These are phyloP conservation scores for Sequoia sempervirens DNA, from an alignment of 75 land plant species.

Conservation along the genomic window DNA sequence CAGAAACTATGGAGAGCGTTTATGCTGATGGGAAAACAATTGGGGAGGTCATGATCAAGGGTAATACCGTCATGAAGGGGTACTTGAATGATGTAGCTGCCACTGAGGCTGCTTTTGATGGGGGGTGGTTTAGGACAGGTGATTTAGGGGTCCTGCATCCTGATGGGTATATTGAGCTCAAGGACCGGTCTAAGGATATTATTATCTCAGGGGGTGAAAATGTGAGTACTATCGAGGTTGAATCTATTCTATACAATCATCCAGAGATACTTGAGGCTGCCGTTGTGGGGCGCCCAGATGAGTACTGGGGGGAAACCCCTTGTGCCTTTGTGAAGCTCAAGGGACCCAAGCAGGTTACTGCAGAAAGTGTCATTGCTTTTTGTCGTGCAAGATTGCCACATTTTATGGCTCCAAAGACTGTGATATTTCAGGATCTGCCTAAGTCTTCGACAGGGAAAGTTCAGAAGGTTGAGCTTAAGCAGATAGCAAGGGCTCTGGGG, in stretches of 20 bases:
- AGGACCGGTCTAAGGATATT: conserved; percentile 56
- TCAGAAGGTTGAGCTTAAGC: conserved; percentile 43
- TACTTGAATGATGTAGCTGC: conserved; percentile 38
- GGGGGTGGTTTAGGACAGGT: conserved; percentile 56
- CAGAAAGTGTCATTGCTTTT: conserved; percentile 34
- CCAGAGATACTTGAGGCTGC: conserved; percentile 57
- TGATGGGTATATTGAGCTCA: conserved; percentile 43
- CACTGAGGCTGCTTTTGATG: conserved; percentile 37
- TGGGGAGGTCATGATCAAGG: conserved; percentile 59
- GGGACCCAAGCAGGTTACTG: conserved; percentile 11
- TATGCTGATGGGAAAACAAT: conserved; percentile 38
- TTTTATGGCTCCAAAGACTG: conserved; percentile 48
- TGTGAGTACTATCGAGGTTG: conserved; percentile 59
- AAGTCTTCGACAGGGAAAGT: conserved; percentile 58
- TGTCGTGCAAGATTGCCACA: conserved; percentile 40
- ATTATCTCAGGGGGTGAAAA: conserved; percentile 67
- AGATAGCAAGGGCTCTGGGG: conserved; percentile 43
- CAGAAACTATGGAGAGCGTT: conserved; percentile 43
- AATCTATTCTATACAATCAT: conserved; percentile 40
- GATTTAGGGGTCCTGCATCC: conserved; percentile 51
- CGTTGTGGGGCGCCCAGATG: conserved; percentile 59
- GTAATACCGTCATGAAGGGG: conserved; percentile 56
- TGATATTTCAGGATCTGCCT: conserved; percentile 52
- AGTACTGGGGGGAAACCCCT: conserved; percentile 61
- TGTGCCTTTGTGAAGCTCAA: conserved; percentile 60